Conservation (phyloP, 805 yeast genomes). For the Saccharomycopsis malanga region DNA sequence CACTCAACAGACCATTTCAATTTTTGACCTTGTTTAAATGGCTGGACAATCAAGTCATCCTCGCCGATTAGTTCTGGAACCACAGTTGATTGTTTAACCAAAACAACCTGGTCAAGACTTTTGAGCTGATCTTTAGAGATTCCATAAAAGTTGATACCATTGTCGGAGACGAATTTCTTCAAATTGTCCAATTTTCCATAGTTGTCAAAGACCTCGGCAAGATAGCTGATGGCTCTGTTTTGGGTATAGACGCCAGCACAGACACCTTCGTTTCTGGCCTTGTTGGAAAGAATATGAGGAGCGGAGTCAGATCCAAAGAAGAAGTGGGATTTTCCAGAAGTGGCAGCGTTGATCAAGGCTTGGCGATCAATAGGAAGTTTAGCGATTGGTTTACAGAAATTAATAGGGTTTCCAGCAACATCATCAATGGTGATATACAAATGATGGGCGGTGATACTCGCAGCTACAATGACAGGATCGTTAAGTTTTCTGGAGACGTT, state of each 20-base stretch:
- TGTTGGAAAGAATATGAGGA: conserved; percentile 83
- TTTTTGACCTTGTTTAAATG: conserved; percentile 77
- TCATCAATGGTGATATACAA: conserved; percentile 79
- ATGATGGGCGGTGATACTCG: conserved; percentile 95
- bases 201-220: conserved; percentile 79
- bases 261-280: conserved; percentile 71
- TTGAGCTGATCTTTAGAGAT: conserved; percentile 39
- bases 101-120: conserved; percentile 40
- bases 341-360: conserved; percentile 81
- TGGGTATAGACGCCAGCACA: conserved; percentile 99
- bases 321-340: conserved; percentile 84
- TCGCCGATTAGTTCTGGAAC: conserved; percentile 57
- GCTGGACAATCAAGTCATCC: conserved; percentile 55
- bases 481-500: conserved; percentile 35
- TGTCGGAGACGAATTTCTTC: conserved; percentile 65
- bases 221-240: conserved; percentile 67
- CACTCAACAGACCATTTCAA: conserved; percentile 72
- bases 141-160: conserved; percentile 66
- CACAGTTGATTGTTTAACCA: conserved; percentile 45
- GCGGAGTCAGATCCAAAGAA: conserved; percentile 98
- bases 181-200: conserved; percentile 57
- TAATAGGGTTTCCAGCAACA: conserved; percentile 95
- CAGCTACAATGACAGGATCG: conserved; percentile 60
- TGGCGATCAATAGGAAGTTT: conserved; percentile 79
- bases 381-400: conserved; percentile 97